These are phyloP conservation scores for Themeda triandra DNA, from an alignment of 176 grass and related monocot genomes.

Conservation along the genomic window DNA sequence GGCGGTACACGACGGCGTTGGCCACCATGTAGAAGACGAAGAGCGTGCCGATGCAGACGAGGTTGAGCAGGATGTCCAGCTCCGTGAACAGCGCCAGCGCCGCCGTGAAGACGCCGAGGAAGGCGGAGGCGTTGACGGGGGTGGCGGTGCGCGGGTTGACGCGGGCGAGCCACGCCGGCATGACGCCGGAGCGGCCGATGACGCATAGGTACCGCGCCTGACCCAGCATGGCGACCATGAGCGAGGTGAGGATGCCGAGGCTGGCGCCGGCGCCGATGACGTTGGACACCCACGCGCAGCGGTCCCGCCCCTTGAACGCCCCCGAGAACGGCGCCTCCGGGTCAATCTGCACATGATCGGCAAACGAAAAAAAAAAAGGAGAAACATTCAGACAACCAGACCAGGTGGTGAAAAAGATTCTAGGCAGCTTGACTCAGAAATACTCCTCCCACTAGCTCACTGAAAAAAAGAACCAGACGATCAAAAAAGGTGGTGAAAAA, in stretches of 20 bases:
- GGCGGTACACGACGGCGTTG: slow-evolving; percentile 88
- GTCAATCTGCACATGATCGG: slow-evolving; percentile 55
- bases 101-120: slow-evolving; percentile 77
- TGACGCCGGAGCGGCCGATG: slow-evolving; percentile 80
- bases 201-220: slow-evolving; percentile 93
- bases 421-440: not conserved
- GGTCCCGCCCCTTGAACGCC: slow-evolving; percentile 54
- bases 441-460: too few species aligned
- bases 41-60: slow-evolving; percentile 94
- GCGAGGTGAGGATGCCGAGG: slow-evolving; percentile 87
- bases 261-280: slow-evolving; percentile 74
- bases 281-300: slow-evolving; percentile 82
- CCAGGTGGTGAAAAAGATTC: not conserved
- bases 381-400: not conserved
- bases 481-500: not conserved
- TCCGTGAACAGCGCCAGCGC: slow-evolving; percentile 83
- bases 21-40: slow-evolving; percentile 99
- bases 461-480: too few species aligned
- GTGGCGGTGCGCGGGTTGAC: slow-evolving; percentile 71
- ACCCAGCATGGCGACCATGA: slow-evolving; percentile 89
- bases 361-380: not conserved
- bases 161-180: slow-evolving; percentile 78
- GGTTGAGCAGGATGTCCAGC: slow-evolving; percentile 79
- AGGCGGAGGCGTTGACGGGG: slow-evolving; percentile 82
- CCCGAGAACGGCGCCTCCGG: slow-evolving; percentile 78